Conservation (phyloP, 2,329 filamentous ascomycete genomes). For the Emmonsia crescens region DNA sequence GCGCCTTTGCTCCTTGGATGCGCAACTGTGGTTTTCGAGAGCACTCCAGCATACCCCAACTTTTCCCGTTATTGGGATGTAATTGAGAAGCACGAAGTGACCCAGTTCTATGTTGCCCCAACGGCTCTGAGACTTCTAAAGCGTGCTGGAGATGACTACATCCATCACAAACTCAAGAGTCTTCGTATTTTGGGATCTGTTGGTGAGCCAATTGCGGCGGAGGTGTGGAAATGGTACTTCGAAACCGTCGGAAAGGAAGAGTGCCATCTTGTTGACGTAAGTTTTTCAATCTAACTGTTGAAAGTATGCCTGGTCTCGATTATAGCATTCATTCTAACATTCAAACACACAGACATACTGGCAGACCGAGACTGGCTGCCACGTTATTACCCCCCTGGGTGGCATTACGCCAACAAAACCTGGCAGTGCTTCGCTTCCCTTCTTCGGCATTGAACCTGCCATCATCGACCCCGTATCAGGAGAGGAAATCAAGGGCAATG, state of each 20-base stretch:
- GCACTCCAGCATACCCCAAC: slow-evolving; percentile 91
- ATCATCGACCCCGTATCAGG: slow-evolving; percentile 96
- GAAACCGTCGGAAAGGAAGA: slow-evolving; percentile 89
- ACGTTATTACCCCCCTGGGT: slow-evolving; percentile 87
- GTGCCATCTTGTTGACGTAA: slow-evolving; percentile 85
- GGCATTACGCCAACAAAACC: slow-evolving; percentile 95
- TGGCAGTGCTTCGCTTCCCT: slow-evolving; percentile 87
- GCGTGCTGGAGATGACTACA: slow-evolving; percentile 86
- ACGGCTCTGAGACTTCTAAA: slow-evolving; percentile 89
- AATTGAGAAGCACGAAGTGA: slow-evolving; percentile 87
- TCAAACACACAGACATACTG: slow-evolving; percentile 69
- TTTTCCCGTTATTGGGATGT: slow-evolving; percentile 99
- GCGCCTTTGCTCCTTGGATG: slow-evolving; percentile 87
- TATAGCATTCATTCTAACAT: slow-evolving; percentile 6
- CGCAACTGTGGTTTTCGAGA: slow-evolving; percentile 93
- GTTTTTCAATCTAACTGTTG: slow-evolving; percentile 29
- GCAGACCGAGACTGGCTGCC: slow-evolving; percentile 97
- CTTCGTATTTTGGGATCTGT: slow-evolving; percentile 87
- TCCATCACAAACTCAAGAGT: slow-evolving; percentile 79
- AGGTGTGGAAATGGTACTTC: slow-evolving; percentile 99
- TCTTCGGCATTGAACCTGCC: slow-evolving; percentile 95
- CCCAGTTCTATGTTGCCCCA: slow-evolving; percentile 96
- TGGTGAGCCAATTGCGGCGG: slow-evolving; percentile 91
- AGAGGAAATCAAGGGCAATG: slow-evolving; percentile 85
- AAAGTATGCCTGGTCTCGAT: neutral